These are phyloP conservation scores for Pythium sukuiense DNA, from an alignment of 352 stramenopile genomes.

Conservation along the genomic window DNA sequence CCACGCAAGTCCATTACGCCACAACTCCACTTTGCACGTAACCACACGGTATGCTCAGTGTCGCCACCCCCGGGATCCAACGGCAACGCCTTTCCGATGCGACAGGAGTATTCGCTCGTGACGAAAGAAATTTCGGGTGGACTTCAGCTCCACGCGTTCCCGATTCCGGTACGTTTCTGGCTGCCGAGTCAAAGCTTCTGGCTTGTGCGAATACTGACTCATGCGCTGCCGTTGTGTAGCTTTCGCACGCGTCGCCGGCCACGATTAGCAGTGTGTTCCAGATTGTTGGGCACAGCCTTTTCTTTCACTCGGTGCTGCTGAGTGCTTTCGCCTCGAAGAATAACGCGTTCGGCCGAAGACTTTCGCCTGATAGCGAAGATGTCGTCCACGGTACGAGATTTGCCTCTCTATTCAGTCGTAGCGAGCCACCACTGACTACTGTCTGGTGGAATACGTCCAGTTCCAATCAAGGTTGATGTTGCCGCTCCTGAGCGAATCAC, in stretches of 20 bases:
- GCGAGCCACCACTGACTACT: neutral
- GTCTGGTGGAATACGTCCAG: constrained; percentile 29
- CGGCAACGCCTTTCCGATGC: constrained; percentile 42
- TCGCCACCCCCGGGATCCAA: constrained; percentile 45
- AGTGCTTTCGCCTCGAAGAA: constrained; percentile 72
- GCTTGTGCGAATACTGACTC: neutral
- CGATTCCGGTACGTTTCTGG: constrained; percentile 57
- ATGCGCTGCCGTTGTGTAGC: constrained; percentile 28
- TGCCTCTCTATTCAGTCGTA: neutral
- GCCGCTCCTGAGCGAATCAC: constrained; percentile 75
- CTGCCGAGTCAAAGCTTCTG: neutral
- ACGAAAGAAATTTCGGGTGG: constrained; percentile 87
- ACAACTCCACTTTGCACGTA: constrained; percentile 69
- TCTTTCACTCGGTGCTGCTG: constrained; percentile 82
- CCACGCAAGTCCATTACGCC: constrained; percentile 67
- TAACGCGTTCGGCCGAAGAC: constrained; percentile 68
- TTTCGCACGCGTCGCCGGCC: constrained; percentile 56
- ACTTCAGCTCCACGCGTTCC: constrained; percentile 76
- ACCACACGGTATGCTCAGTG: constrained; percentile 74
- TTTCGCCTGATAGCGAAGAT: constrained; percentile 62
- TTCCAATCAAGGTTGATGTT: constrained; percentile 80
- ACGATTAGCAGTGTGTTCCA: constrained; percentile 72
- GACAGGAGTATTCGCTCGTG: constrained; percentile 76
- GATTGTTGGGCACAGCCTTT: constrained; percentile 81
- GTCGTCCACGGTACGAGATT: constrained; percentile 49